A percentile compares a stretch with the other conserved stretches of the same genome.
Conservation (phyloP, 257 asterid species). For the Solanum peruvianum region DNA sequence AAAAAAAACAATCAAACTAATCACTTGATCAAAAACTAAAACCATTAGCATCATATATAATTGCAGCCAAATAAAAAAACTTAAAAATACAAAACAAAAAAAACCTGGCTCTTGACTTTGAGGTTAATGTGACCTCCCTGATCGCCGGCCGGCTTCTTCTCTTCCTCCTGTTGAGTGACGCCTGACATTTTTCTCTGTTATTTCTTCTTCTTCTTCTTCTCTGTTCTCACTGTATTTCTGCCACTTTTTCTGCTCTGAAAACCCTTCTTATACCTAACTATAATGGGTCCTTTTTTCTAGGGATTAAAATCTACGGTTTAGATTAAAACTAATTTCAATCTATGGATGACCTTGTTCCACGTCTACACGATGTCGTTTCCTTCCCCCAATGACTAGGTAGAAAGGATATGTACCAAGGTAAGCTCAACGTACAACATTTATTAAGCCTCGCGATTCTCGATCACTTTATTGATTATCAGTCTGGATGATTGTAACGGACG, state of each 20-base stretch:
- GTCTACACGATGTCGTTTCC: not conserved
- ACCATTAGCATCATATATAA: not conserved
- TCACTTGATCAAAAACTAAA: not conserved
- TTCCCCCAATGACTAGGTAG: not conserved
- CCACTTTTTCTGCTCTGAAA: not conserved
- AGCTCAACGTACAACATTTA: not conserved
- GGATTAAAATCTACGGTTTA: not conserved
- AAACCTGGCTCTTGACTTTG: conserved; percentile 44
- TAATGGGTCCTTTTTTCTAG: not conserved
- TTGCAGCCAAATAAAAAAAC: not conserved
- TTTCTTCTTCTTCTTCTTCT: not conserved
- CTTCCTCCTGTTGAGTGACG: conserved; percentile 12
- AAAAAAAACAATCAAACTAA: not conserved
- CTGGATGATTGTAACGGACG: too few relatives aligned
- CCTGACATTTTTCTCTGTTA: not conserved
- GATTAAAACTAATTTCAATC: not conserved
- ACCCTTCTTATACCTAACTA: not conserved
- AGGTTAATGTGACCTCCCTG: conserved; percentile 20
- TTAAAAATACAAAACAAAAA: not conserved
- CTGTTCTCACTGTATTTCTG: not conserved
- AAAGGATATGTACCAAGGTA: not conserved
- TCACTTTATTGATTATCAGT: too few relatives aligned
- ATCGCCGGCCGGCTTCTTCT: conserved; percentile 22
- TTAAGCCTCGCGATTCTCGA: not conserved
- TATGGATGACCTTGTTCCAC: not conserved